Conservation (phyloP, 2,329 filamentous ascomycete species). For the Simplicillium sp. region DNA sequence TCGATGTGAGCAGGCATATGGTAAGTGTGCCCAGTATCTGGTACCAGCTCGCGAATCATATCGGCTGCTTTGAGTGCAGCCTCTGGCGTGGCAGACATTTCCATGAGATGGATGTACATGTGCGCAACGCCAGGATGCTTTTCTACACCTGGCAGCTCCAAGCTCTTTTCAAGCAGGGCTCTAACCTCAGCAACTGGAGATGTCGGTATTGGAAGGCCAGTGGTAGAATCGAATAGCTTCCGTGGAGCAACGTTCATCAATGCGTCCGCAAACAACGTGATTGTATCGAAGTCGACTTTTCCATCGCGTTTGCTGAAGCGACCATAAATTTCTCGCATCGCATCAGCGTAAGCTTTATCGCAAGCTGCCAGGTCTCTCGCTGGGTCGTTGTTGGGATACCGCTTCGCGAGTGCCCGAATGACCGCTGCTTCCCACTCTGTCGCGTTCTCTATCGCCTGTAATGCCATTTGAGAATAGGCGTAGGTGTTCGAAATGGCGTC, state of each 20-base stretch:
- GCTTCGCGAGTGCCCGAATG: conserved; percentile 8
- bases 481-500: conserved; percentile 4
- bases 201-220: conserved; percentile 5
- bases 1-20: conserved; percentile 16
- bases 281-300: conserved; percentile 8
- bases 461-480: conserved; percentile 5
- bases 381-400: conserved; percentile 8
- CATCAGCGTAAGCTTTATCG: conserved; percentile 10
- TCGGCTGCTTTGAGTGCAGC: conserved; percentile 11
- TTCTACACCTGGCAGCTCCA: conserved; percentile 7
- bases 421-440: conserved; percentile 7
- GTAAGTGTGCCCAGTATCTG: conserved; percentile 12
- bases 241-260: conserved; percentile 12
- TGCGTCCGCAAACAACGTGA: conserved; percentile 12
- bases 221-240: conserved; percentile 8
- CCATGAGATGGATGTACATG: conserved; percentile 15
- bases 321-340: conserved; percentile 8
- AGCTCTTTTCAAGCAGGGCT: conserved; percentile 7
- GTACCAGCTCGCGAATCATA: conserved; percentile 10
- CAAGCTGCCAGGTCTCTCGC: conserved; percentile 6
- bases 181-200: conserved; percentile 10
- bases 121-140: conserved; percentile 12
- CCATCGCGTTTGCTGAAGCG: conserved; percentile 4
- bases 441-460: conserved; percentile 1
- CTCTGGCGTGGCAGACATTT: conserved; percentile 14